Evolutionary conservation across 495 filamentous ascomycete genomes (phyloP).

Genomic region (Penicillium atrosanguineum): DNA sequence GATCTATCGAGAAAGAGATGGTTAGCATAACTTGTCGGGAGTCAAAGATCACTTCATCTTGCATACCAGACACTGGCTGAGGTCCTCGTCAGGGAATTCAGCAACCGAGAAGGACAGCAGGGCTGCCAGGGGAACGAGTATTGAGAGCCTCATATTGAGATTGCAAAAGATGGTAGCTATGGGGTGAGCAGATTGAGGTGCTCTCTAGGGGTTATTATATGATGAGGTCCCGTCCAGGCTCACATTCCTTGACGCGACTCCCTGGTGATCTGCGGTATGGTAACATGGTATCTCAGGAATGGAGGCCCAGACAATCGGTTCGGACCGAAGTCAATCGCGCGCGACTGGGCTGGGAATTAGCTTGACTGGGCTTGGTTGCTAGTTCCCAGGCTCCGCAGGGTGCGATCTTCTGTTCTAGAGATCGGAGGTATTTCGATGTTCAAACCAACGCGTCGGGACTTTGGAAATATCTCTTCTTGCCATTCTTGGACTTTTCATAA

Average conservation of each 20-base stretch:
- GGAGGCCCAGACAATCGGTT: neutral
- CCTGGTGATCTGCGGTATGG: constrained; percentile 3
- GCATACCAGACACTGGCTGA: constrained; percentile 20
- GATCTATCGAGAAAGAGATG: constrained; percentile 1
- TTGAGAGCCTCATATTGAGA: constrained; percentile 28
- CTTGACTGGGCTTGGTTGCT: neutral
- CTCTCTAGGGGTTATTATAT: neutral
- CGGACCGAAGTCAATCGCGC: neutral
- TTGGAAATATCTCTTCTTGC: neutral
- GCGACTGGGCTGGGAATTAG: neutral
- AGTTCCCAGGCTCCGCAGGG: neutral
- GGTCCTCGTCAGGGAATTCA: constrained; percentile 2
- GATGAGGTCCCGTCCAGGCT: neutral
- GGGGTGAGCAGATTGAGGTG: neutral
- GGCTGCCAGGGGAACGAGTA: constrained; percentile 23
- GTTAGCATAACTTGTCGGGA: constrained; percentile 1
- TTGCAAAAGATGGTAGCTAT: neutral
- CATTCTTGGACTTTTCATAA: neutral
- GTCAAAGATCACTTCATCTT: neutral
- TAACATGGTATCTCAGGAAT: neutral
- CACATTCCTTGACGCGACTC: neutral
- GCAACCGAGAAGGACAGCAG: constrained; percentile 23
- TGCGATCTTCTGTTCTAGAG: neutral
- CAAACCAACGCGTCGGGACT: no score
- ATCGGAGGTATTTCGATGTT: neutral